These are phyloP conservation scores for Chaetomiaceae sp. DNA, from an alignment of 2,329 filamentous ascomycete species.

Conservation along the genomic window DNA sequence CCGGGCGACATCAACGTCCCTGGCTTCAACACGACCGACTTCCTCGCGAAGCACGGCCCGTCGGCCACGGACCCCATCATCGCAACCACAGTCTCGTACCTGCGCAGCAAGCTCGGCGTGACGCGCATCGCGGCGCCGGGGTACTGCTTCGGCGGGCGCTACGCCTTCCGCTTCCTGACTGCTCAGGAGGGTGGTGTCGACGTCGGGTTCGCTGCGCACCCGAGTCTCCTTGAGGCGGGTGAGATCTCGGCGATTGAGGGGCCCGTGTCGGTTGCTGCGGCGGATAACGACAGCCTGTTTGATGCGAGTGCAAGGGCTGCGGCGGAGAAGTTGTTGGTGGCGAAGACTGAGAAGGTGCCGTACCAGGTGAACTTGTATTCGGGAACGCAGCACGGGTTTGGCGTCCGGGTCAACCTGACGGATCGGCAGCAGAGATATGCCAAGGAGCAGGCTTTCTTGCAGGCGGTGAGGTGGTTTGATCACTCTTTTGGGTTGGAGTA, in stretches of 20 bases:
- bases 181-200: constrained; percentile 49
- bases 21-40: constrained; percentile 40
- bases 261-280: constrained; percentile 59
- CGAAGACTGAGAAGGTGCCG: constrained; percentile 40
- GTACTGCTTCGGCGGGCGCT: constrained; percentile 63
- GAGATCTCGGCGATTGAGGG: constrained; percentile 55
- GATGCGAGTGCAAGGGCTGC: constrained; percentile 49
- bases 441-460: constrained; percentile 73
- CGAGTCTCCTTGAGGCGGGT: constrained; percentile 53
- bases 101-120: constrained; percentile 45
- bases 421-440: constrained; percentile 56
- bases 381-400: constrained; percentile 68
- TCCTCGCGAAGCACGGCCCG: constrained; percentile 38
- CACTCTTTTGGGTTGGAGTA: constrained; percentile 30
- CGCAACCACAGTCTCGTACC: constrained; percentile 41
- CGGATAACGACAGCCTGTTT: constrained; percentile 58
- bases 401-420: constrained; percentile 58
- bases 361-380: constrained; percentile 70
- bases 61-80: constrained; percentile 44
- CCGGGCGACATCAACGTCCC: constrained; percentile 34
- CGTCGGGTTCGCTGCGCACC: constrained; percentile 61
- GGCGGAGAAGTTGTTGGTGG: constrained; percentile 55
- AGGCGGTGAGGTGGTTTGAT: constrained; percentile 73
- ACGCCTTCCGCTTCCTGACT: constrained; percentile 48
- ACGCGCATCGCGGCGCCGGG: constrained; percentile 53